These are phyloP conservation scores for Canavalia ensiformis DNA, from an alignment of 306 rosid species.

Conservation along the genomic window DNA sequence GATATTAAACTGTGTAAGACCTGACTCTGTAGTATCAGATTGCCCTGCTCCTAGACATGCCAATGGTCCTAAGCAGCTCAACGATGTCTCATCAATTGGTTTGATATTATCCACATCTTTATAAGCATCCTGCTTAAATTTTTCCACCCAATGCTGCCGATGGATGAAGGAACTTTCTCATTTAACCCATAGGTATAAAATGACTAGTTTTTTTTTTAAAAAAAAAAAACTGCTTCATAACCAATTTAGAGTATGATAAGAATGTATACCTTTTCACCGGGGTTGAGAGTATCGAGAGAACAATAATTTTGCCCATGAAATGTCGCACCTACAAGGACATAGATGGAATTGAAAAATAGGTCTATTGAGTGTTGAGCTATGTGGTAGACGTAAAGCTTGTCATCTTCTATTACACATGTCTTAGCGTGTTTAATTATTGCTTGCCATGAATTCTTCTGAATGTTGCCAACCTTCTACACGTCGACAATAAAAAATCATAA, in stretches of 20 bases:
- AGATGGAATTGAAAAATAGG: constrained; percentile 35
- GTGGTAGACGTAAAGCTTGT: constrained; percentile 19
- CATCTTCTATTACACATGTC: constrained; percentile 47
- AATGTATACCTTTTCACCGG: neutral
- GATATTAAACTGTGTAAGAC: constrained; percentile 31
- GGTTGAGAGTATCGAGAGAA: neutral
- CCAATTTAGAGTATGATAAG: neutral
- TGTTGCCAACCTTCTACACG: constrained; percentile 54
- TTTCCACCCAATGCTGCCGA: constrained; percentile 49
- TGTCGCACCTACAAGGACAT: constrained; percentile 19
- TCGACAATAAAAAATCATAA: constrained; percentile 25
- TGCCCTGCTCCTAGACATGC: constrained; percentile 39
- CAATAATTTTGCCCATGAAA: constrained; percentile 7
- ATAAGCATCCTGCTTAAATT: constrained; percentile 47
- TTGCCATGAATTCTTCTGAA: constrained; percentile 51
- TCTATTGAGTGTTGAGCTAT: constrained; percentile 11
- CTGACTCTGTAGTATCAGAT: constrained; percentile 35
- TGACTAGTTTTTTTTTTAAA: neutral
- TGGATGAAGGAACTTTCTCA: neutral
- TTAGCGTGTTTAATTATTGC: constrained; percentile 58
- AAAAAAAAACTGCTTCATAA: neutral
- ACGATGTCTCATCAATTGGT: constrained; percentile 17
- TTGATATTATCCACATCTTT: constrained; percentile 33
- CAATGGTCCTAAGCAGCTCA: constrained; percentile 8
- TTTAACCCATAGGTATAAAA: neutral